Percentiles rank a stretch among this genome's conserved stretches.
phyloP scores from a whole-genome alignment of 768 basidiomycete species.

The Austroboletus eburneus region DNA sequence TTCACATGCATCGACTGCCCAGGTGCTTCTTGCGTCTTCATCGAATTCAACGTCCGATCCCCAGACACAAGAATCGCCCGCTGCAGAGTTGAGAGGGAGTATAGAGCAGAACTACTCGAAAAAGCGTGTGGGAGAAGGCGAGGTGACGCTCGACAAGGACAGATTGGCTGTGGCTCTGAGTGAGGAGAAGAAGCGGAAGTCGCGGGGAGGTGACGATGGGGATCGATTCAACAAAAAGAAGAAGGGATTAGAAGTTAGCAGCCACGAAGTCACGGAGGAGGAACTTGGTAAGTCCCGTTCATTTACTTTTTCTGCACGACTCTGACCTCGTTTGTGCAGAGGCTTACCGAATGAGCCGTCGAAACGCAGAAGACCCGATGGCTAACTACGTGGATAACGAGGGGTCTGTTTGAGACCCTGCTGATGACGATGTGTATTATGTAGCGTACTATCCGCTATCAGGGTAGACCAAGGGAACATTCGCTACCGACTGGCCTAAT shows the following conservation, averaged over 20 bases:
- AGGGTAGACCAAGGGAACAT: no score
- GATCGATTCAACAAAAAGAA: conserved; percentile 61
- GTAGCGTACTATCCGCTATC: background rate
- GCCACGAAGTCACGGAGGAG: conserved; percentile 86
- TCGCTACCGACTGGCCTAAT: background rate
- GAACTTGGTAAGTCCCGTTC: conserved; percentile 57
- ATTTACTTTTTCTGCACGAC: background rate
- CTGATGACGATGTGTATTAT: conserved; percentile 10
- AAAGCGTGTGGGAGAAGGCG: conserved; percentile 77
- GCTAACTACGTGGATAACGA: conserved; percentile 79
- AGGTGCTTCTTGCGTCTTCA: conserved; percentile 53
- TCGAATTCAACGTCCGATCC: conserved; percentile 26
- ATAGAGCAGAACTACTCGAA: conserved; percentile 74
- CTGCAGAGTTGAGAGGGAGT: conserved; percentile 31
- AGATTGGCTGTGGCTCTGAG: conserved; percentile 64
- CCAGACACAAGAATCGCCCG: conserved; percentile 26
- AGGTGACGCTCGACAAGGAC: conserved; percentile 69
- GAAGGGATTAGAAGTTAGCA: conserved; percentile 44
- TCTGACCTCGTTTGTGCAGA: conserved; percentile 44
- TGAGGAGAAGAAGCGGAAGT: conserved; percentile 80
- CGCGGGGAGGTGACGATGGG: conserved; percentile 47
- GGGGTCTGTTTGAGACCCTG: no score
- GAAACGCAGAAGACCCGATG: conserved; percentile 85
- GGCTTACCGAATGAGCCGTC: conserved; percentile 81
- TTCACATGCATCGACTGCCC: conserved; percentile 67